phyloP scores from a whole-genome alignment of 805 yeast genomes.

The Ogataea sp. region DNA sequence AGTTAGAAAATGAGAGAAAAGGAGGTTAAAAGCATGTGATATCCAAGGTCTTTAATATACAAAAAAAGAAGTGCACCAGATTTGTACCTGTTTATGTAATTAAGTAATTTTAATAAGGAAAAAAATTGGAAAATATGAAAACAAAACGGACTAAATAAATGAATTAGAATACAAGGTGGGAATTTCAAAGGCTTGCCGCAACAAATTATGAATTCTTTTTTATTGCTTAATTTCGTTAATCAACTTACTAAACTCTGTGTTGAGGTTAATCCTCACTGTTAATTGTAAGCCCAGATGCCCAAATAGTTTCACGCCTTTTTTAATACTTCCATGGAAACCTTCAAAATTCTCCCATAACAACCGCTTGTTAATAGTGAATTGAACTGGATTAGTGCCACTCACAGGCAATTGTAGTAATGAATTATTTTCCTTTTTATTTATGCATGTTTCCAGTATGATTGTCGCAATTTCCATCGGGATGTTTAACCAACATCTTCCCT shows the following conservation, averaged over 20 bases:
- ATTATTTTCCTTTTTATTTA: too few relatives aligned
- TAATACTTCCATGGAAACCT: conserved; percentile 56
- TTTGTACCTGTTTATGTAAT: too few relatives aligned
- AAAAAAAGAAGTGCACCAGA: too few relatives aligned
- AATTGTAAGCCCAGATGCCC: conserved; percentile 19
- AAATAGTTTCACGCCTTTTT: conserved; percentile 45
- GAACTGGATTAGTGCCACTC: too few relatives aligned
- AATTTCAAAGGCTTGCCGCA: too few relatives aligned
- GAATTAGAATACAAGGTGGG: too few relatives aligned
- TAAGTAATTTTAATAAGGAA: too few relatives aligned
- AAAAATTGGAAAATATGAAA: too few relatives aligned
- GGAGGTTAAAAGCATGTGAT: conserved; percentile 38
- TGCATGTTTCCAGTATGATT: background rate
- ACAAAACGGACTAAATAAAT: too few relatives aligned
- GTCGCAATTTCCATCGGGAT: background rate
- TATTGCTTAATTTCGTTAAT: background rate
- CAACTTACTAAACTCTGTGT: background rate
- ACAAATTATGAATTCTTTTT: too few relatives aligned
- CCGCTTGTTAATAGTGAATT: background rate
- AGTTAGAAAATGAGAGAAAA: conserved; percentile 34
- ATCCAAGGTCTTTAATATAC: too few relatives aligned
- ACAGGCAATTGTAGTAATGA: too few relatives aligned
- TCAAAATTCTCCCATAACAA: conserved; percentile 47
- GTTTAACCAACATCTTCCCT: background rate
- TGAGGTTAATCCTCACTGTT: background rate